Base-by-base conservation (phyloP, 2,329 filamentous ascomycete genomes). In the Hymenoscyphus infarciens region DNA sequence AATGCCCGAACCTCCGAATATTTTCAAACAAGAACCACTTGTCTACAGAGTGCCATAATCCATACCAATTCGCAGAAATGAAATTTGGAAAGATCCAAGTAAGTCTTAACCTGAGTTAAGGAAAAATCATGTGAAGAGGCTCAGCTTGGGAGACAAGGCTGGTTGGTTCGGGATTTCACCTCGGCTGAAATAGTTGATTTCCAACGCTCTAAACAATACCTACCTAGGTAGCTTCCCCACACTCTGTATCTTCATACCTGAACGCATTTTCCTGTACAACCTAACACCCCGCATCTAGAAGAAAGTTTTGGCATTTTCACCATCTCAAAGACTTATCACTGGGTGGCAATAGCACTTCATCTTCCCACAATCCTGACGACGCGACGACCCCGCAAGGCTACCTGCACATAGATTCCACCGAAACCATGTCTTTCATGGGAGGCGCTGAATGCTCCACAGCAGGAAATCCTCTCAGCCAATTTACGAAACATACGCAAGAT, bases 381-480 rank as follows among this genome's bases (percentile, higher is more conserved):
- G 16, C 19, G 13, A 27, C 57, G 25, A 49, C 19, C 39, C 15
- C 38, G n/a, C 57, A 22, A 59, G 45, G 39, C n/a, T 16, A n/a
- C 16, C n/a, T 15, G 25, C 25, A n/a, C 2, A 49, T 35, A 49
- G 39, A 22, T 27, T 31, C 15, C 27, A 59, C 13, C 2, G 13
- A 15, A n/a, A 59, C 15, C 19, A 98, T 99, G 94, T 97, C 94
- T 61, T 98, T 99, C 77, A 84, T 98, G 72, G 91, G 92, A 78
- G 93, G 94, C 71, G 90, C 94, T 71, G 95, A 98, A 80, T 99
- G 95, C 83, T 98, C 94, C 62, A 96, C 95, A 66, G 92, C 91
- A 68, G 92, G 89, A 74, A 99, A 99, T 77, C 95, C 96, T 63
- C 87, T 99, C 72, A 94, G 91, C 75, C 95, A 98, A 81, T 96